A percentile compares a stretch with the other conserved stretches of the same genome.
Evolutionary conservation across 495 filamentous ascomycete species (phyloP).

Genomic region (Durotheca rogersii): DNA sequence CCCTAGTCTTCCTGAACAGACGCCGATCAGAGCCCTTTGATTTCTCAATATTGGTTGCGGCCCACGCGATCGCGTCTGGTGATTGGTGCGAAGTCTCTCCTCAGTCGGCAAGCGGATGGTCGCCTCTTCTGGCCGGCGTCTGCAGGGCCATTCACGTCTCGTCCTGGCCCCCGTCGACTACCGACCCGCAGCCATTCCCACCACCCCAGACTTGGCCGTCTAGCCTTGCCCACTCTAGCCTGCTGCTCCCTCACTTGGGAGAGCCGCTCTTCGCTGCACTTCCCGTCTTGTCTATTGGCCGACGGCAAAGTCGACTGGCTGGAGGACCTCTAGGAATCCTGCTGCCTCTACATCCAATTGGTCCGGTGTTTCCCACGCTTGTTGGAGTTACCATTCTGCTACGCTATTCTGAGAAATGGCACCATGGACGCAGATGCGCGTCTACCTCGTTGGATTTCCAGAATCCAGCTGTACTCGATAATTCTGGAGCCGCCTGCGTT

Average conservation of each 20-base stretch:
- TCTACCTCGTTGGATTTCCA: constrained; percentile 1
- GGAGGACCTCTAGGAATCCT: constrained; percentile 1
- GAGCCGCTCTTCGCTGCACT: constrained; percentile 1
- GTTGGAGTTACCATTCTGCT: constrained; percentile 5
- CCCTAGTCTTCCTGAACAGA: constrained; percentile 5
- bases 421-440: constrained; percentile 13
- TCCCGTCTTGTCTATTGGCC: constrained; percentile 9
- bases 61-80: background rate
- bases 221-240: background rate
- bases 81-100: constrained; percentile 18
- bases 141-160: constrained; percentile 23
- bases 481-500: constrained; percentile 10
- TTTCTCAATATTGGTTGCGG: constrained; percentile 1
- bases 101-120: constrained; percentile 13
- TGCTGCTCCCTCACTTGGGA: constrained; percentile 5
- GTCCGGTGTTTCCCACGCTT: constrained; percentile 8
- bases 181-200: constrained; percentile 14
- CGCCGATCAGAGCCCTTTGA: constrained; percentile 10
- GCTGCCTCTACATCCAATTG: constrained; percentile 9
- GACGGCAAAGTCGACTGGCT: constrained; percentile 2
- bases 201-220: constrained; percentile 12
- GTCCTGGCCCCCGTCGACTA: constrained; percentile 7
- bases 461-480: background rate
- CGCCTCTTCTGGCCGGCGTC: constrained; percentile 28
- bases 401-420: constrained; percentile 17